Base-by-base conservation (phyloP, 305 asterid species). In the Fraxinus ornus region DNA sequence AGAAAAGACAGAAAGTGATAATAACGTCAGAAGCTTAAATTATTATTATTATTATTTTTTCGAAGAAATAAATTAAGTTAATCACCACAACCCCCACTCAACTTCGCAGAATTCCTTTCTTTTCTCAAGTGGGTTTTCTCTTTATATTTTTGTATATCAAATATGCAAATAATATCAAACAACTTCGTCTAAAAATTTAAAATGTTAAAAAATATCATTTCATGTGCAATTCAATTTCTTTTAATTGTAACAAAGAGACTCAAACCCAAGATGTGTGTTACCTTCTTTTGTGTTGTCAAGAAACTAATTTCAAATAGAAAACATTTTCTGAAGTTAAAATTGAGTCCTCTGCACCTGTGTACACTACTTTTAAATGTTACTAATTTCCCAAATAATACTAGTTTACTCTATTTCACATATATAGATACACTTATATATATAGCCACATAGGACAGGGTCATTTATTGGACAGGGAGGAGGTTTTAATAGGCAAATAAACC, bases 1-100 rank as follows among this genome's bases (percentile, higher is more conserved):
- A 82, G 91, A 89, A 87, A 90, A 86, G 91, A 89, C 92, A 89
- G 80, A 89, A 89, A 91, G 90, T 87, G 88, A 81, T 79, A 15
- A 75, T 83, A 17, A 75, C 82, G 84, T 89, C 90, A 85, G 89
- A 79, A 13, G 49, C 80, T 39, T 73, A 21, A 75, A 71, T 10
- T 52, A 21, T 8, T 24, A 28, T 28, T 28, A 28, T 15, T 32
- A 2, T 79, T 9, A 26, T 28, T 39, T 37, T 79, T 39, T 3
- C 32, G 73, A 73, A 60, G 44, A 36, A 77, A 72, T 24, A 37
- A 36, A 12, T 66, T 5, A 22, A 26, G 72, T 57, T 22, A 33
- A 74, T 78, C 70, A 13, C 81, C 80, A 17, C 84, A 66, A 8
- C 81, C 39, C 36, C 36, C 62, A 66, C 79, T 17, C 82, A 55